Evolutionary conservation across 2,329 filamentous ascomycete genomes (phyloP), one percentile per base, ranked within the genome.

Genomic region (Trichoderma sp.): DNA sequence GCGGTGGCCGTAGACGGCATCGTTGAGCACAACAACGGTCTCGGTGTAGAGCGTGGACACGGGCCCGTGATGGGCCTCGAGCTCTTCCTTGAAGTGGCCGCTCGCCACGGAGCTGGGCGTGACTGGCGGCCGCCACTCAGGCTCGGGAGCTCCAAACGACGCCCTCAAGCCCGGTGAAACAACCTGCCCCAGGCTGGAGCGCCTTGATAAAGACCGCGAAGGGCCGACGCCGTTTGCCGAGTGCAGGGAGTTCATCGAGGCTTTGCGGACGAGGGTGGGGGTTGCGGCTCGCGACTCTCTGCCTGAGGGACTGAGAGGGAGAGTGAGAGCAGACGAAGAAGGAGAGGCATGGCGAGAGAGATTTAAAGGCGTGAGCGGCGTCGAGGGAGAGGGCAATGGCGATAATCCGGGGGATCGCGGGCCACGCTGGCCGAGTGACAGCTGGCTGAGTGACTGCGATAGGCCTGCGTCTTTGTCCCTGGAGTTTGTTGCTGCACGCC

Each of bases 1-100:
- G 27, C 95, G 92, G 85, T 99, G 97, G 29, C 96, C 95, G 82
- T 98, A 99, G 84, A 96, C 98, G 71, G 93, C 92, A 85, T 99
- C 97, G 80, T 98, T 95, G 2, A 99, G 86, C 35, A 99, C 89
- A 64, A 98, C 95, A 5, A 97, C 85, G 0, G 95, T 95, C 76
- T 95, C 87, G 12, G 89, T 84, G 41, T 85, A 78, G 31, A 83
- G 81, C 9, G 84, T 83, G 3, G 84, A 82, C 12, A 85, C 82
- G 2, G 81, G 81, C 38, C 86, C 85, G 75, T 92, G 89, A 80
- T 94, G 92, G 7, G 88, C 83, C 18, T 90, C 87, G 38, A 97
- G 83, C 82, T 97, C 94, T 76, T 88, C 90, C 77, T 87, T 86
- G 81, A 97, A 94, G 82, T 93, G 91, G 9, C 90, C 88, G 65